phyloP scores from a whole-genome alignment of 148 eudicot genomes.

The Chenopodium berlandieri region DNA sequence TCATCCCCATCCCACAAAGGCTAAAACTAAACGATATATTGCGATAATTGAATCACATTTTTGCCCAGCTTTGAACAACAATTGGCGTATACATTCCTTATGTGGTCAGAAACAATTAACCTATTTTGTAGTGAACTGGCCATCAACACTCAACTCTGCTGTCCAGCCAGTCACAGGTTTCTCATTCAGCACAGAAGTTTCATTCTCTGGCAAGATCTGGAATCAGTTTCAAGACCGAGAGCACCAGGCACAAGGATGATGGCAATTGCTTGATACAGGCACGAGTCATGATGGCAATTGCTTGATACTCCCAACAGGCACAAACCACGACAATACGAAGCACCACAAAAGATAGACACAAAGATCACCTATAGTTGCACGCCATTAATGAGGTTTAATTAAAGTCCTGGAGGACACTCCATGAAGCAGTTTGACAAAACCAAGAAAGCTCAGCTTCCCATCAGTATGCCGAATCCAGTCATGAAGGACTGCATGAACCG shows the following conservation, averaged over 20 bases:
- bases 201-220: neutral
- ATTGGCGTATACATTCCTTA: slow-evolving; percentile 16
- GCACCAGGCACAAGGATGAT: neutral
- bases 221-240: slow-evolving; percentile 6
- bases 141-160: neutral
- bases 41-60: slow-evolving; percentile 21
- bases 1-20: slow-evolving; percentile 12
- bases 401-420: slow-evolving; percentile 67
- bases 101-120: neutral
- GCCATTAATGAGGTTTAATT: slow-evolving; percentile 50
- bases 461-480: slow-evolving; percentile 97
- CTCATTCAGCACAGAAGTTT: neutral
- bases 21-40: slow-evolving; percentile 23
- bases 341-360: slow-evolving; percentile 11
- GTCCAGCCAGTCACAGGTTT: neutral
- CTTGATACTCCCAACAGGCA: slow-evolving; percentile 21
- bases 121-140: slow-evolving; percentile 15
- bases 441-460: slow-evolving; percentile 95
- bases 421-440: slow-evolving; percentile 83
- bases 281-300: neutral
- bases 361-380: slow-evolving; percentile 6
- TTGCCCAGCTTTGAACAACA: slow-evolving; percentile 16
- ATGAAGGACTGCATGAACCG: slow-evolving; percentile 91
- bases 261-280: slow-evolving; percentile 11
- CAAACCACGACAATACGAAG: slow-evolving; percentile 11